A percentile compares a stretch with the other conserved stretches of the same genome.
Evolutionary conservation across 306 rosid genomes (phyloP).

Genomic region (Vicia faba): DNA sequence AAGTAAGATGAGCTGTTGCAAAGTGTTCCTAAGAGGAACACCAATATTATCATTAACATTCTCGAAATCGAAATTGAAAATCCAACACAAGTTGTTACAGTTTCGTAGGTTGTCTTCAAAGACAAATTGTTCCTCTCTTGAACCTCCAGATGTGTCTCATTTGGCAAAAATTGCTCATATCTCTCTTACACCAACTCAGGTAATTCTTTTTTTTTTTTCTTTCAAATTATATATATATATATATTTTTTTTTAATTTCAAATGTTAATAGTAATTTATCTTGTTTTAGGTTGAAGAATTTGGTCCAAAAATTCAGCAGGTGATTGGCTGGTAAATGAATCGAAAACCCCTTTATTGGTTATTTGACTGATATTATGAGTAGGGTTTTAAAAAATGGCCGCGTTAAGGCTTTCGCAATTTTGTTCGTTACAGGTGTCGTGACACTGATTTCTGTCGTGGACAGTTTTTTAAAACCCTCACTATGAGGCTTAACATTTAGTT

Average conservation of each 20-base stretch:
- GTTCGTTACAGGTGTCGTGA: too few relatives aligned
- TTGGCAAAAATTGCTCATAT: conserved; percentile 83
- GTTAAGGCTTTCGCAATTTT: too few relatives aligned
- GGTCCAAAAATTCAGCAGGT: conserved; percentile 81
- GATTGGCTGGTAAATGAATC: conserved; percentile 62
- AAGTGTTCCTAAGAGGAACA: conserved; percentile 37
- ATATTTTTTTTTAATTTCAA: background rate
- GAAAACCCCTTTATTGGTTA: background rate
- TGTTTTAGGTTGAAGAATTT: conserved; percentile 64
- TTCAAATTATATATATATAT: too few relatives aligned
- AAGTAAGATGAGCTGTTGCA: conserved; percentile 32
- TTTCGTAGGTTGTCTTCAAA: conserved; percentile 40
- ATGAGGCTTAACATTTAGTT: background rate
- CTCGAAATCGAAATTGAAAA: background rate
- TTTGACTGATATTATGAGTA: background rate
- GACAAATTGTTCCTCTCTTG: conserved; percentile 49
- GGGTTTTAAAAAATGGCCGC: too few relatives aligned
- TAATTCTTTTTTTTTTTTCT: conserved; percentile 13
- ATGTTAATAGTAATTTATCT: background rate
- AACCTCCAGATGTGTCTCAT: conserved; percentile 65
- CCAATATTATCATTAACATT: conserved; percentile 23
- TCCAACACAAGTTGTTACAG: conserved; percentile 27
- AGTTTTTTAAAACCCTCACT: background rate
- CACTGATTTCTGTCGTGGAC: background rate
- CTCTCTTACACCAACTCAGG: conserved; percentile 68